Evolutionary conservation across 2,329 filamentous ascomycete species (phyloP), one percentile per base, ranked within the genome.

Genomic region (Hypoxylon sp.): DNA sequence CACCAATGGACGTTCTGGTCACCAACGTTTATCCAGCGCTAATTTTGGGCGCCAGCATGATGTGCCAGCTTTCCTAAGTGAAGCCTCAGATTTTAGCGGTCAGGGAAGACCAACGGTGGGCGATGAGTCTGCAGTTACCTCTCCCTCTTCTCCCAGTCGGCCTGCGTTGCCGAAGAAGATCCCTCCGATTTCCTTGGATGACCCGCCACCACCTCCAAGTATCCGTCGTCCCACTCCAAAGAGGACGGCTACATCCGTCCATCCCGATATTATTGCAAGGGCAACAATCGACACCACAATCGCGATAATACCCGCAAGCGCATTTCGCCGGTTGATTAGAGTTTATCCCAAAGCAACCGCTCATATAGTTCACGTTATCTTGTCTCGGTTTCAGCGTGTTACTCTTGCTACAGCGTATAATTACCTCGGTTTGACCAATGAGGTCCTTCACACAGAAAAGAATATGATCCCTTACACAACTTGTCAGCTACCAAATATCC

Each of bases 261-360:
- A 99, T 80, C 96, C 96, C 10, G 96, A 99, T 77, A 96, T 99
- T 69, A 94, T 99, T 71, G 96, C 95, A n/a, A 89, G 96, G 72
- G 96, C 96, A 5, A 97, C 94, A 14, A 92, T 97, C 25, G 97
- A 99, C 78, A 99, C 96, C 0, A 99, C 97, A 0, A 98, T 99
- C 80, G 96, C 96, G 5, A 97, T 99, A 71, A 99, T 99, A 64
- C 97, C 97, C 1, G 96, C 96, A 0, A 97, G 94, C 77, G 97
- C 96, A 2, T 99, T 99, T 75, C 90, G 94, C 59, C 90, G 97
- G 7, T 84, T 99, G 58, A 99, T 97, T 56, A 90, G 93, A 76
- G 91, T 98, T 25, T 99, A 98, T 75, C 96, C 96, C 8, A 97
- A 97, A 82, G 95, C 97, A 8, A 98, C 96, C 1, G 92, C 96